These are phyloP conservation scores for Discostella stelligera DNA, from an alignment of 352 stramenopile species.

Conservation along the genomic window DNA sequence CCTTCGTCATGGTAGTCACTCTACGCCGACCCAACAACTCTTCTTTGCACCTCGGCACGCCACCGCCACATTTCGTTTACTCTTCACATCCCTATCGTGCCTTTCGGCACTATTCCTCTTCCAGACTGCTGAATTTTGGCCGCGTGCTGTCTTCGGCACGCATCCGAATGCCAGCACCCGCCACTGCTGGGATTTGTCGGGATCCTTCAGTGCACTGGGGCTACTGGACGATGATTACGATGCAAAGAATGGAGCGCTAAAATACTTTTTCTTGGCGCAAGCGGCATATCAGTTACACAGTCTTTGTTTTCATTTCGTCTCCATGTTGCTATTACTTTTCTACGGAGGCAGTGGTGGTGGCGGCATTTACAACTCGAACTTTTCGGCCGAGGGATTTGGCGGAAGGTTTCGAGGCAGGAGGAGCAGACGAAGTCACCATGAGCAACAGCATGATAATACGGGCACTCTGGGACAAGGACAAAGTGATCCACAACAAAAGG, in stretches of 20 bases:
- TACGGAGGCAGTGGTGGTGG: conserved; percentile 19
- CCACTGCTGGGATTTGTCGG: conserved; percentile 74
- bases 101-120: conserved; percentile 58
- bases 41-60: conserved; percentile 69
- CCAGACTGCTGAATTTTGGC: conserved; percentile 69
- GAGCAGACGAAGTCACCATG: neutral
- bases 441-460: conserved; percentile 3
- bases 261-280: conserved; percentile 73
- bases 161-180: conserved; percentile 46
- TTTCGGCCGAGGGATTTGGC: neutral
- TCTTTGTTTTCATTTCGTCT: conserved; percentile 66
- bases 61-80: conserved; percentile 71
- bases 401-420: no score
- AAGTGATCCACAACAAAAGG: conserved; percentile 3
- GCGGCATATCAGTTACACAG: conserved; percentile 77
- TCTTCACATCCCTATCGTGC: conserved; percentile 62
- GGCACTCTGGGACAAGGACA: conserved; percentile 14
- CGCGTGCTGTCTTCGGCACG: conserved; percentile 58
- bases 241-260: conserved; percentile 53
- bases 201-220: conserved; percentile 8
- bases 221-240: conserved; percentile 68
- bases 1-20: conserved; percentile 15
- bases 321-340: conserved; percentile 56
- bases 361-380: no score
- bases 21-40: conserved; percentile 33